Evolutionary conservation across 495 filamentous ascomycete species (phyloP).

Genomic region (Penicillium cataractarum): DNA sequence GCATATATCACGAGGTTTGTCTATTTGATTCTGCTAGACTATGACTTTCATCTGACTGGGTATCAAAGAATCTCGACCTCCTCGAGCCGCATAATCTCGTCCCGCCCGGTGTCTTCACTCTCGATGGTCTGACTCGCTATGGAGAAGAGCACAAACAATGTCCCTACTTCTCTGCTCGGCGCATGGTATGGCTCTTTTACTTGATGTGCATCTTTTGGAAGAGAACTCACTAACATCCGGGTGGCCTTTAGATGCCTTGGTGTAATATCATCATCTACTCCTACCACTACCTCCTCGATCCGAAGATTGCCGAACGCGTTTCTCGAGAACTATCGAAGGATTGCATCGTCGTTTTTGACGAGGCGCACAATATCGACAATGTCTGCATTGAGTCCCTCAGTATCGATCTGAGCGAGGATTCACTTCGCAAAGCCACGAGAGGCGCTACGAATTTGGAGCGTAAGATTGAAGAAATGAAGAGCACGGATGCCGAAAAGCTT

Average conservation of each 20-base stretch:
- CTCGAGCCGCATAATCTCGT: constrained; percentile 93
- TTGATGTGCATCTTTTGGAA: not conserved
- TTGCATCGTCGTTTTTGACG: constrained; percentile 98
- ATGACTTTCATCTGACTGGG: constrained; percentile 21
- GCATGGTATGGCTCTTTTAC: constrained; percentile 71
- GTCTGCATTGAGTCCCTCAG: constrained; percentile 98
- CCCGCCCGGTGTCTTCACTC: constrained; percentile 90
- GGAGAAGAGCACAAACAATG: constrained; percentile 96
- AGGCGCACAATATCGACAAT: constrained; percentile 99
- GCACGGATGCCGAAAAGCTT: constrained; percentile 86
- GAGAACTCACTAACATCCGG: not conserved
- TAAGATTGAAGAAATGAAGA: constrained; percentile 90
- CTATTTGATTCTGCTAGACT: not conserved
- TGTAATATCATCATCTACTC: constrained; percentile 99
- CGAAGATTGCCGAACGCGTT: constrained; percentile 96
- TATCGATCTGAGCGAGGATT: constrained; percentile 95
- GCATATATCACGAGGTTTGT: constrained; percentile 89
- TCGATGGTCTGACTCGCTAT: constrained; percentile 85
- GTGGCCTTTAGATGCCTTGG: constrained; percentile 75
- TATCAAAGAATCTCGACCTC: constrained; percentile 79
- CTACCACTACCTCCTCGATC: constrained; percentile 97
- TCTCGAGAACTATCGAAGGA: constrained; percentile 97
- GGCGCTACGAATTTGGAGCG: constrained; percentile 89
- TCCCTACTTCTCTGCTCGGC: constrained; percentile 91
- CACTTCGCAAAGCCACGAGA: constrained; percentile 80